phyloP scores from a whole-genome alignment of 2,329 filamentous ascomycete genomes.

The Cylindrodendrum hubeiense region DNA sequence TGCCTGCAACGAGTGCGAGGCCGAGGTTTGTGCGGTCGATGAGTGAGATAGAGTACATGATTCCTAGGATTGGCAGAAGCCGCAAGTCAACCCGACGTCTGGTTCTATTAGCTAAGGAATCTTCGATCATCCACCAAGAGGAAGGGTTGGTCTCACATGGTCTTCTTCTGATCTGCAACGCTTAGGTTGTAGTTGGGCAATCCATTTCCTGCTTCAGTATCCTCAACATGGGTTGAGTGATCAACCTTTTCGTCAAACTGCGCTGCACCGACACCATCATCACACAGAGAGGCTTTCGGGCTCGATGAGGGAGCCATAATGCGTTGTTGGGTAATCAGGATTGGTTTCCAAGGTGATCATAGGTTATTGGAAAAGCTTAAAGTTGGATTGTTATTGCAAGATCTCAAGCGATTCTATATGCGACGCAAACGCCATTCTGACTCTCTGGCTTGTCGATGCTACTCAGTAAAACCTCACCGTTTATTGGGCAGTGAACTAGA shows the following conservation, averaged over 20 bases:
- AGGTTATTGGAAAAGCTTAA: too few relatives aligned
- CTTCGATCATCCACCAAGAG: neutral
- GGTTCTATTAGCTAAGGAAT: neutral
- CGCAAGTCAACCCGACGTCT: constrained; percentile 16
- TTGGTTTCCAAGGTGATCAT: neutral
- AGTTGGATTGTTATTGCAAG: neutral
- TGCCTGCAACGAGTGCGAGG: constrained; percentile 14
- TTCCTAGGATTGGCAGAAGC: constrained; percentile 9
- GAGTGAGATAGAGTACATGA: constrained; percentile 21
- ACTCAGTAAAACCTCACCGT: neutral
- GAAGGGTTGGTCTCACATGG: neutral
- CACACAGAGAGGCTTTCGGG: neutral
- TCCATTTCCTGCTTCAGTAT: neutral
- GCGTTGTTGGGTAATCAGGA: neutral
- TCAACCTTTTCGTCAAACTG: neutral
- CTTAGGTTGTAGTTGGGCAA: neutral
- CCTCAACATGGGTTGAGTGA: neutral
- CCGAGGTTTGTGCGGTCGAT: constrained; percentile 22
- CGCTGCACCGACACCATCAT: neutral
- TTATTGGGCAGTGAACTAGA: neutral
- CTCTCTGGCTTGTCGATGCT: neutral
- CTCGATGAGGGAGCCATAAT: neutral
- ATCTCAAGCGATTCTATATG: neutral
- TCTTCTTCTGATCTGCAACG: neutral
- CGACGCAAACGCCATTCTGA: neutral